Evolutionary conservation across 2,329 filamentous ascomycete species (phyloP).

Genomic region (Decorospora gaudefroyi): DNA sequence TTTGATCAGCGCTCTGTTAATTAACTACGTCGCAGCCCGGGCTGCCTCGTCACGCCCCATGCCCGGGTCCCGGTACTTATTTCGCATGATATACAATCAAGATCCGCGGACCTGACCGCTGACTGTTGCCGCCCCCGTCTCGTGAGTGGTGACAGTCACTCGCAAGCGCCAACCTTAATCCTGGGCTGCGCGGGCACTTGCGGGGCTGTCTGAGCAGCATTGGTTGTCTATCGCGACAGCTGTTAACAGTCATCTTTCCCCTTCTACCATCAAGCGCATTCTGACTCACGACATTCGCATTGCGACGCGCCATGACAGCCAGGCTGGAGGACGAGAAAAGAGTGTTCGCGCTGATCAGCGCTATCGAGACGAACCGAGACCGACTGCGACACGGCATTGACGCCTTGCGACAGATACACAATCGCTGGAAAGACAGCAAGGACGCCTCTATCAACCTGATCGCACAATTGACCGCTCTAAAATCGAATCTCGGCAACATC

Average conservation of each 20-base stretch:
- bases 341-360: constrained; percentile 35
- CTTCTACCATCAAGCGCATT: constrained; percentile 7
- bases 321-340: constrained; percentile 36
- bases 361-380: constrained; percentile 37
- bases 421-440: constrained; percentile 40
- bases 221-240: constrained; percentile 6
- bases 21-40: constrained; percentile 2
- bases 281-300: constrained; percentile 6
- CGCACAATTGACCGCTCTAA: constrained; percentile 43
- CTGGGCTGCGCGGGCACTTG: constrained; percentile 4
- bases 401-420: constrained; percentile 42
- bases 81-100: constrained; percentile 2
- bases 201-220: constrained; percentile 6
- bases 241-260: constrained; percentile 3
- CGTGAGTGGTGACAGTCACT: constrained; percentile 9
- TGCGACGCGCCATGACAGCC: constrained; percentile 32
- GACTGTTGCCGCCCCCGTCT: constrained; percentile 3
- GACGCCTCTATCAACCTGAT: constrained; percentile 44
- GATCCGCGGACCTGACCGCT: constrained; percentile 8
- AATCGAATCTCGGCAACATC: constrained; percentile 42
- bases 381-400: constrained; percentile 41
- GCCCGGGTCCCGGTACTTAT: constrained; percentile 14
- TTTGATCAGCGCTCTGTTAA: constrained; percentile 5
- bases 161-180: constrained; percentile 19
- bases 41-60: constrained; percentile 1